phyloP scores from a whole-genome alignment of 176 grass and related monocot genomes.

The Triticum dicoccoides region DNA sequence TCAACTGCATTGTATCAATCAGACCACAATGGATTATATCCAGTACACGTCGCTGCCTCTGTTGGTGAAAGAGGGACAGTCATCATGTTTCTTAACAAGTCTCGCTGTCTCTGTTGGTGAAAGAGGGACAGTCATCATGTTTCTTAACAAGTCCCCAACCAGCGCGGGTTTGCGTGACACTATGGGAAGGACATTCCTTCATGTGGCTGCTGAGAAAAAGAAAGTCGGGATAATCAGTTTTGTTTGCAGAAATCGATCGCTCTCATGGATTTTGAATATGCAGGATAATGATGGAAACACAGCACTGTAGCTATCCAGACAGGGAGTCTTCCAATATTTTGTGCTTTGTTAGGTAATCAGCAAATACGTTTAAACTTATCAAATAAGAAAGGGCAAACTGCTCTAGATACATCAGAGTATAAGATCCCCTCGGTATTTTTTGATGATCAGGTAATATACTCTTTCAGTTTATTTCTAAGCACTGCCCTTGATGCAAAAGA shows the following conservation, averaged over 20 bases:
- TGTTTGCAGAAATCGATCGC: not conserved
- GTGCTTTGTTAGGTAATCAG: not conserved
- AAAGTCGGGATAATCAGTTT: not conserved
- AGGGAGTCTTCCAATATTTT: not conserved
- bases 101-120: not conserved
- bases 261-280: not conserved
- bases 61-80: not conserved
- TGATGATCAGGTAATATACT: not conserved
- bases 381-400: not conserved
- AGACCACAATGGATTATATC: not conserved
- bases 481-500: not conserved
- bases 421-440: not conserved
- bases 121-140: not conserved
- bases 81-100: not conserved
- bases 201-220: not conserved
- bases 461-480: not conserved
- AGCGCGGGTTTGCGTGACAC: not conserved
- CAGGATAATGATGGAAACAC: not conserved
- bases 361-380: not conserved
- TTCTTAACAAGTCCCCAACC: not conserved
- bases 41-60: not conserved
- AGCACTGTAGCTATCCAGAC: not conserved
- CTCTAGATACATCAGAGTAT: not conserved
- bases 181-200: constrained; percentile 6
- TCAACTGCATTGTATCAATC: not conserved